phyloP scores from a whole-genome alignment of 148 eudicot species.

The Nyssa sinensis region DNA sequence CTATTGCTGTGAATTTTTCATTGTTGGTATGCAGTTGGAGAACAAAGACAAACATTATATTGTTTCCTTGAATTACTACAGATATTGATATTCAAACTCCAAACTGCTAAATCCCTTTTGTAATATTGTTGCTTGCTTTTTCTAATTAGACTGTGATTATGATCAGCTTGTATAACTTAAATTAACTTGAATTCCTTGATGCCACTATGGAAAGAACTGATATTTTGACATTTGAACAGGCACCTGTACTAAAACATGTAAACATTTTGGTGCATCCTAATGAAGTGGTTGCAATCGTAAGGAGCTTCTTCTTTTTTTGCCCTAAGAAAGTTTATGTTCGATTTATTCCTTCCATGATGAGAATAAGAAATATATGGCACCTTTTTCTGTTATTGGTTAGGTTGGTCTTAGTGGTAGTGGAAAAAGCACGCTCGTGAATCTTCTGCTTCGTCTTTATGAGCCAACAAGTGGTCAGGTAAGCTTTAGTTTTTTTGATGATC shows the following conservation, averaged over 20 bases:
- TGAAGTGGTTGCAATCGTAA: conserved; percentile 93
- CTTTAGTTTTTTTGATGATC: no score
- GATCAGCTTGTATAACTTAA: not conserved
- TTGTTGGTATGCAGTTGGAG: not conserved
- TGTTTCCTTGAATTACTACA: not conserved
- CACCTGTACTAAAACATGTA: conserved; percentile 61
- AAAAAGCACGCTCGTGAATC: conserved; percentile 92
- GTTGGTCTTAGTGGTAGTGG: conserved; percentile 99
- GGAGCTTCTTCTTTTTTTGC: no score
- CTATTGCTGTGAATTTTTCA: not conserved
- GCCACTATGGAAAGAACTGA: conserved; percentile 15
- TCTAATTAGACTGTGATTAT: not conserved
- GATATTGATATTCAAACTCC: not conserved
- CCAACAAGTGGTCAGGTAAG: conserved; percentile 90
- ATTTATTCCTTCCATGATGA: conserved; percentile 9
- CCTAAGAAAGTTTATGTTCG: not conserved
- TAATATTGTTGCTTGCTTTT: not conserved
- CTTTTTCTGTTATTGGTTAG: conserved; percentile 38
- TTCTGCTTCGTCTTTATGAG: conserved; percentile 90
- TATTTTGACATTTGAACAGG: conserved; percentile 48
- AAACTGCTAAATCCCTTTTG: not conserved
- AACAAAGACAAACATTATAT: no score
- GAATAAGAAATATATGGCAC: conserved; percentile 9
- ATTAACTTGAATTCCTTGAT: not conserved
- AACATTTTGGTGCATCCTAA: conserved; percentile 71